Evolutionary conservation across 139 green algal genomes (phyloP).

Genomic region (Eudorina sp.): DNA sequence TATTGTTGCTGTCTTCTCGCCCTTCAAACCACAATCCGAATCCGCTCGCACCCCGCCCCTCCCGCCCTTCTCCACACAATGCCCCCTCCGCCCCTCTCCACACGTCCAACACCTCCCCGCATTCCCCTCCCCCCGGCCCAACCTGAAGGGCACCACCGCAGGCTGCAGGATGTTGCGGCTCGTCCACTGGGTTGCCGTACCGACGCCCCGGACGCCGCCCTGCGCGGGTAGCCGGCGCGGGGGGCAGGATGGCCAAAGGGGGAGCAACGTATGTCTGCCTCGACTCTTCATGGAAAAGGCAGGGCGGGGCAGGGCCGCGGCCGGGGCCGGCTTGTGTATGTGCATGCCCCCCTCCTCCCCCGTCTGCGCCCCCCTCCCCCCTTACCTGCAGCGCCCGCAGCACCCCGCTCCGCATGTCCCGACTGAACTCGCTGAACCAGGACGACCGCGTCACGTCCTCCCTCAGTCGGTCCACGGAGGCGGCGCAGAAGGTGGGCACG

Average conservation of each 20-base stretch:
- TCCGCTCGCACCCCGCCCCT: too few species aligned
- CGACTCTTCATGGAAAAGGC: too few species aligned
- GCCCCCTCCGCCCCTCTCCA: background rate
- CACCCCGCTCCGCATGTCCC: constrained; percentile 55
- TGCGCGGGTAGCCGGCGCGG: background rate
- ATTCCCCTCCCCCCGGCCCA: too few species aligned
- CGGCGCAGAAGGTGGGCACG: constrained; percentile 72
- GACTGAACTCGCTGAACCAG: constrained; percentile 74
- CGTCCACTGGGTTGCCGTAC: constrained; percentile 62
- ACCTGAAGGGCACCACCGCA: constrained; percentile 56
- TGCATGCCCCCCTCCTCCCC: background rate
- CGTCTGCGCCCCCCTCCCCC: constrained; percentile 37
- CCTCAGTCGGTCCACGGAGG: constrained; percentile 63
- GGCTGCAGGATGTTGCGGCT: constrained; percentile 63
- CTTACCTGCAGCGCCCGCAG: constrained; percentile 53
- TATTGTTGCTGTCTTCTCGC: too few species aligned
- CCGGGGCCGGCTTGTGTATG: background rate
- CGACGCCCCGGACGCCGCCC: constrained; percentile 57
- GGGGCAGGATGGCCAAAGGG: background rate
- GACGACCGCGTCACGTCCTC: constrained; percentile 62
- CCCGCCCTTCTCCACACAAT: background rate
- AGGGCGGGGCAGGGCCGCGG: background rate
- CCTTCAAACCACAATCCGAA: too few species aligned
- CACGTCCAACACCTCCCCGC: background rate
- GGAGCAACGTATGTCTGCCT: too few species aligned